Evolutionary conservation across 2,329 filamentous ascomycete species (phyloP), one percentile per base, ranked within the genome.

Genomic region (Colletotrichum caudatum): DNA sequence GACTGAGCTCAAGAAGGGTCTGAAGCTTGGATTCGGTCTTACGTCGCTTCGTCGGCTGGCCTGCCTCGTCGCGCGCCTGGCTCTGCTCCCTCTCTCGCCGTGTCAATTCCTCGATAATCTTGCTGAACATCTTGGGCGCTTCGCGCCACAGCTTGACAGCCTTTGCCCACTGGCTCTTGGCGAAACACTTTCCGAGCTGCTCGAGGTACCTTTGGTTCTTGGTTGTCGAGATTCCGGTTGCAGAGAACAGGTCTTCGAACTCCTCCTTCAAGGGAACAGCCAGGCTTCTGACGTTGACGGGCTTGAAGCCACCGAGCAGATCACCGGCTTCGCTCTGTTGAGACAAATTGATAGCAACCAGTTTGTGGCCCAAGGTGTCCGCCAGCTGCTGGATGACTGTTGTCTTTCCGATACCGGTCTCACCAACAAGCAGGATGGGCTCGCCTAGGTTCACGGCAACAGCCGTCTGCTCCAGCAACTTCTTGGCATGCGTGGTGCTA

Each of bases 251-350:
- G 33, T 95, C 91, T 75, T 97, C 94, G 75, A 99, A 99, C 74
- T 97, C 94, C 76, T 98, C 96, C 76, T 97, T 94, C 78, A 99
- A 84, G 0, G 96, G 95, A 48, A 98, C 89, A 0, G 96, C 93
- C 68, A 98, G 86, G 72, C 91, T 97, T 75, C 95, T 91, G 53
- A 96, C 90, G 78, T 95, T 98, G 71, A 99, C 92, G 0, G 96
- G 96, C 80, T 99, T 99, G 84, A 97, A 98, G 0, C 96, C 96
- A 76, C 96, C 97, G 0, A 99, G 86, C 16, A 99, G 84, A 82
- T 99, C 96, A n/a, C 95, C 93, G 51, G 93, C 95, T 81, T 99
- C 97, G 78, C 95, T 98, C 80, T 99, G 97, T 79, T 99, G 97
- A 0, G 96, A 99, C 79, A 99, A 81, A 78, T 99, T 99, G 78